A percentile compares a stretch with the other conserved stretches of the same genome.
Evolutionary conservation across 495 filamentous ascomycete genomes (phyloP).

Genomic region (Sabuloglossum arenarium): DNA sequence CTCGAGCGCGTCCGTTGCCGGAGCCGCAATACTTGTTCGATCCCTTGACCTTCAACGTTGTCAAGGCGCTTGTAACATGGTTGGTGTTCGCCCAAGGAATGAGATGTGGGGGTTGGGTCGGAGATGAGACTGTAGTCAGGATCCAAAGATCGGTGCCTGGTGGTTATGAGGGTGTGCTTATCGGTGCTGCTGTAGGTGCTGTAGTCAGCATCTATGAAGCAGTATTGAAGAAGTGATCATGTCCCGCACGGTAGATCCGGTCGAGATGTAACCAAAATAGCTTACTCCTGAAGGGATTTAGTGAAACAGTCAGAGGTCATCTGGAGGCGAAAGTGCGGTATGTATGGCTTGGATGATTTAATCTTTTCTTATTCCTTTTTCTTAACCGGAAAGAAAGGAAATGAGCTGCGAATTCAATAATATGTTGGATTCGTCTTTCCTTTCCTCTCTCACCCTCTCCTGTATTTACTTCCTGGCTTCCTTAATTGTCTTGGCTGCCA

Average conservation of each 20-base stretch:
- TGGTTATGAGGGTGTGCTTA: slow-evolving; percentile 45
- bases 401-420: no score
- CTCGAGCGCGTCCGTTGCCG: slow-evolving; percentile 11
- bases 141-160: slow-evolving; percentile 50
- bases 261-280: neutral
- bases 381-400: no score
- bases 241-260: neutral
- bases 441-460: no score
- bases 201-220: slow-evolving; percentile 66
- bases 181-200: slow-evolving; percentile 47
- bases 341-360: no score
- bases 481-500: neutral
- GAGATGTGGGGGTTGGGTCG: slow-evolving; percentile 37
- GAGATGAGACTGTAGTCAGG: slow-evolving; percentile 30
- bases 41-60: slow-evolving; percentile 72
- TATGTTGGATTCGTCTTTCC: no score
- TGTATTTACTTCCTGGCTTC: slow-evolving; percentile 1
- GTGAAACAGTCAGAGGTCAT: neutral
- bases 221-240: slow-evolving; percentile 43
- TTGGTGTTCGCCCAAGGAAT: slow-evolving; percentile 55
- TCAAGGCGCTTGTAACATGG: slow-evolving; percentile 60
- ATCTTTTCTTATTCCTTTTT: no score
- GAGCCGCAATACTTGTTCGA: slow-evolving; percentile 41
- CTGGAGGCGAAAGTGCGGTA: no score
- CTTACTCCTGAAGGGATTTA: neutral